Percentiles rank a stretch among this genome's conserved stretches.
Evolutionary conservation across 1,139 yeast genomes (phyloP).

Genomic region (Debaryomycetaceae sp.): DNA sequence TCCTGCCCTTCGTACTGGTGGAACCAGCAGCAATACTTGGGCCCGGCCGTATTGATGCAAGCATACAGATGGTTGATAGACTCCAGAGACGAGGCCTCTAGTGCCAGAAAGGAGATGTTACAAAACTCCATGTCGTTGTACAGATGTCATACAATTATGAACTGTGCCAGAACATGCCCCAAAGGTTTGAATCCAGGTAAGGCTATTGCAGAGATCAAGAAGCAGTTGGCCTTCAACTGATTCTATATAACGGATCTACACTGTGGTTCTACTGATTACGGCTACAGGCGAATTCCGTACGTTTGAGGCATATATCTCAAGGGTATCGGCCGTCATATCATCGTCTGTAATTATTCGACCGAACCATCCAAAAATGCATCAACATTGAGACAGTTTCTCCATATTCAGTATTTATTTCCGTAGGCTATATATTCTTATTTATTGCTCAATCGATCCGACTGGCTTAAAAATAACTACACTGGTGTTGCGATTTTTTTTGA

Average conservation of each 20-base stretch:
- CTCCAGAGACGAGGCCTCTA: slow-evolving; percentile 90
- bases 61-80: slow-evolving; percentile 99
- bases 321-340: neutral
- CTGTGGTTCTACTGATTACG: neutral
- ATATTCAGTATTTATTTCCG: neutral
- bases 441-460: neutral
- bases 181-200: slow-evolving; percentile 98
- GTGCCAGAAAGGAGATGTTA: slow-evolving; percentile 78
- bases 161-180: slow-evolving; percentile 97
- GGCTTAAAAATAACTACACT: neutral
- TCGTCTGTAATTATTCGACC: neutral
- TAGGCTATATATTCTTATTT: neutral
- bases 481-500: neutral
- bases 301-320: neutral
- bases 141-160: slow-evolving; percentile 99
- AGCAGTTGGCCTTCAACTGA: slow-evolving; percentile 79
- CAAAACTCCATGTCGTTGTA: slow-evolving; percentile 97
- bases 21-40: slow-evolving; percentile 98
- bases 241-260: slow-evolving; percentile 3
- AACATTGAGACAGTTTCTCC: neutral
- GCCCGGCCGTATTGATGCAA: slow-evolving; percentile 98
- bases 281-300: neutral
- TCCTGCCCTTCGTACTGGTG: slow-evolving; percentile 99
- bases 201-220: slow-evolving; percentile 97
- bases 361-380: neutral